Base-by-base conservation (phyloP, 1,139 yeast genomes). In the Pichia sp. region DNA sequence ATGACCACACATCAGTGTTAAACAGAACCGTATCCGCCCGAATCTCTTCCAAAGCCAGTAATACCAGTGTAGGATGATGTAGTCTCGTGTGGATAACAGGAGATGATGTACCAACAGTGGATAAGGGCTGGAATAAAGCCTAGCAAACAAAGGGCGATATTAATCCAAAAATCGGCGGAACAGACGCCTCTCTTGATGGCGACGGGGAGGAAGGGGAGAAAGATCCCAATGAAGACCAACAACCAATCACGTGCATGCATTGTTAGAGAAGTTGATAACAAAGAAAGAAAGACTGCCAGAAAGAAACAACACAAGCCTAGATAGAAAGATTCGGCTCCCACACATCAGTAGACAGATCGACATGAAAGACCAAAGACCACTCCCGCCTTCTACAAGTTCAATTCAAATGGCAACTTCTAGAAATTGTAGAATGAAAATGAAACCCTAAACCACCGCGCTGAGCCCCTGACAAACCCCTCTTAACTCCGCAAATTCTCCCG, bases 201-300 rank as follows among this genome's bases (percentile, higher is more conserved):
- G 31, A 89, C 96, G 13, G 96, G 91, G 36, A 88, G 71, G 6
- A 95, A 95, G 6, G 96, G 96, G 49, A 87, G 64, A 64, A 88
- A 81, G 57, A 88, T 77, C n/a, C 95, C 91, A 53, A 88, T 67
- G 50, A 88, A 74, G 29, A 88, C 95, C 59, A 87, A 70, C 58
- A 88, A 74, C 86, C 93, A 84, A 69, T 88, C 96, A 67, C 79
- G 79, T 44, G 87, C 80, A 60, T 80, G 85, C 86, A 80, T 81
- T 44, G 33, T 53, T 48, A 10, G 6, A 16, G 7, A 16, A 38
- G 25, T 18, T 38, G 25, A 4, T 22, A 22, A 22, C 25, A 22
- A 19, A 22, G 6, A n/a, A 42, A 9, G 19, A 7, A 19, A 18
- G 22, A 34, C 11, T 6, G 3, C 5, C 11, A 34, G 38, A n/a